Evolutionary conservation across 2,329 filamentous ascomycete genomes (phyloP), one percentile per base, ranked within the genome.

Genomic region (Parasarocladium wereldwijsianum): DNA sequence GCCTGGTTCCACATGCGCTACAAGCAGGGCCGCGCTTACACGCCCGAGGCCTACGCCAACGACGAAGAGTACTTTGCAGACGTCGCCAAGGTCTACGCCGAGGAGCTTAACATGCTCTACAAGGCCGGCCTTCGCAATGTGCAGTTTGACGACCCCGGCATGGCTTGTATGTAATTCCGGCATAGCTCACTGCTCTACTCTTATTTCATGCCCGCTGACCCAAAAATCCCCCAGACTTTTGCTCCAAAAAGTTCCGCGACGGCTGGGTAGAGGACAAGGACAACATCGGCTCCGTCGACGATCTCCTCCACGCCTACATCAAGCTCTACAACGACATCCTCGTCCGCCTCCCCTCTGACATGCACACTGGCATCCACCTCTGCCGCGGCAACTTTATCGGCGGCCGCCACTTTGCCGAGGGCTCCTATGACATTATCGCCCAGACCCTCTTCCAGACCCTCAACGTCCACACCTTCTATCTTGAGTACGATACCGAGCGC

Each of bases 331-430:
- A 85, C 49, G 73, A 79, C 50, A 70, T 64, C 43, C 62, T 82
- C 44, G 57, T 61, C 42, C 66, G 68, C 42, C 56, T 70, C 1
- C 76, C 78, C 0, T 49, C 60, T 3, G 78, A 85, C 45, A 69
- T 85, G 61, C 78, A 84, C 51, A 65, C 81, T 3, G 80, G 80
- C 26, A 74, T 86, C 11, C 81, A 86, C 46, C 60, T 85, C 30
- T 85, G 80, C 62, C 66, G 66, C 7, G 66, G 66, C 28, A 79
- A 78, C 55, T 78, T 77, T 49, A 70, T 75, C 38, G 67, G 69
- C 32, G 69, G 67, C 13, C 63, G 72, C 17, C 69, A 76, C 52
- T 78, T 79, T 42, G 68, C 70, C 31, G 70, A 76, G 44, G 74
- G 73, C 16, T 66, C 66, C 14, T 78, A 78, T 50, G 74, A 79